phyloP scores from a whole-genome alignment of 106 monocot genomes.

The Allium fistulosum region DNA sequence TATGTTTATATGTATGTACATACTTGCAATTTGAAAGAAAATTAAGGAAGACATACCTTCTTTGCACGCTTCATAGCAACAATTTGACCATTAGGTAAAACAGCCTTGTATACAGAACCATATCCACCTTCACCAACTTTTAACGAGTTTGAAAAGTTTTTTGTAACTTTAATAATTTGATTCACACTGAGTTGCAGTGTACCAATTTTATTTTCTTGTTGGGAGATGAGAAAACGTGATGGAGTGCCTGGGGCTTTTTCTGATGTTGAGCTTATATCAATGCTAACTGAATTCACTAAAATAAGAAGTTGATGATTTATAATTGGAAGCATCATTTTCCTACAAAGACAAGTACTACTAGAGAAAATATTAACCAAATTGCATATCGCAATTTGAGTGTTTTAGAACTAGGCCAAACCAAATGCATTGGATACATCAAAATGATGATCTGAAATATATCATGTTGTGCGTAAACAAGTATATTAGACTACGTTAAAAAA shows the following conservation, averaged over 20 bases:
- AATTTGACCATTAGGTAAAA: conserved; percentile 50
- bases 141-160: conserved; percentile 56
- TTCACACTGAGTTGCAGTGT: conserved; percentile 49
- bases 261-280: conserved; percentile 22
- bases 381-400: too few relatives aligned
- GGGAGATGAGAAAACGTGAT: conserved; percentile 67
- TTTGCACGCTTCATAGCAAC: conserved; percentile 80
- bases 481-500: too few relatives aligned
- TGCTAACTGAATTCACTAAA: conserved; percentile 34
- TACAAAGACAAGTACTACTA: background rate
- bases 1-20: background rate
- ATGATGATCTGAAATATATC: background rate
- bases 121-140: conserved; percentile 73
- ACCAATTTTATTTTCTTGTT: conserved; percentile 31
- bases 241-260: conserved; percentile 35
- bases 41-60: conserved; percentile 41
- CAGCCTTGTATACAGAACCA: conserved; percentile 74
- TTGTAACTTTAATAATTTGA: conserved; percentile 66
- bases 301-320: conserved; percentile 8
- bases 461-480: background rate
- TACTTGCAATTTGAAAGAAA: background rate
- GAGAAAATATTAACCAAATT: too few relatives aligned
- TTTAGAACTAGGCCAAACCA: background rate
- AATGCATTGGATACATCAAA: background rate
- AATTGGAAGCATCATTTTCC: background rate